phyloP scores from a whole-genome alignment of 2,329 filamentous ascomycete species.

The Ceratocystis lukuohia region DNA sequence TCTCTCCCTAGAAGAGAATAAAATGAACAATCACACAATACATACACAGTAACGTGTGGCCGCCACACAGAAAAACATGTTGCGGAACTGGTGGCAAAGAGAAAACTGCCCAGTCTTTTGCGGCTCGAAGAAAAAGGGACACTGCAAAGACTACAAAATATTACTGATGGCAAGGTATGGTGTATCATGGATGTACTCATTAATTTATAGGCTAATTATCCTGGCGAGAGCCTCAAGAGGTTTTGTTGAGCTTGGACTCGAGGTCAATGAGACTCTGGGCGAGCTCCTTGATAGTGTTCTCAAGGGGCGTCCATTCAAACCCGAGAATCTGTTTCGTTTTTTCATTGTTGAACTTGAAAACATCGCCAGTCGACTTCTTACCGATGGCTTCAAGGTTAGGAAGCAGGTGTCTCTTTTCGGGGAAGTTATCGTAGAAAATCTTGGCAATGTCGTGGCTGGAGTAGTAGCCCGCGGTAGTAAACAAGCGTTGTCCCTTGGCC shows the following conservation, averaged over 20 bases:
- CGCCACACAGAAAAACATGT: neutral
- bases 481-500: slow-evolving; percentile 38
- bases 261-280: slow-evolving; percentile 14
- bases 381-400: slow-evolving; percentile 34
- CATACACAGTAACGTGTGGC: neutral
- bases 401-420: slow-evolving; percentile 35
- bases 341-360: slow-evolving; percentile 45
- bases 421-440: slow-evolving; percentile 35
- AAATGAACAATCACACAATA: neutral
- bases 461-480: slow-evolving; percentile 36
- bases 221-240: neutral
- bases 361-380: slow-evolving; percentile 30
- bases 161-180: neutral
- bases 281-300: slow-evolving; percentile 37
- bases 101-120: neutral
- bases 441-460: slow-evolving; percentile 34
- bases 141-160: neutral
- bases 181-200: neutral
- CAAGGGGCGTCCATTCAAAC: slow-evolving; percentile 47
- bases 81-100: neutral
- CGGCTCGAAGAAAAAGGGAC: neutral
- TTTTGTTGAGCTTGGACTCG: slow-evolving; percentile 10
- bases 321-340: slow-evolving; percentile 46
- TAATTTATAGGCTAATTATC: neutral
- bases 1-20: neutral